Evolutionary conservation across 2,329 filamentous ascomycete genomes (phyloP), one percentile per base, ranked within the genome.

Genomic region (Domatiomyces catenatus): DNA sequence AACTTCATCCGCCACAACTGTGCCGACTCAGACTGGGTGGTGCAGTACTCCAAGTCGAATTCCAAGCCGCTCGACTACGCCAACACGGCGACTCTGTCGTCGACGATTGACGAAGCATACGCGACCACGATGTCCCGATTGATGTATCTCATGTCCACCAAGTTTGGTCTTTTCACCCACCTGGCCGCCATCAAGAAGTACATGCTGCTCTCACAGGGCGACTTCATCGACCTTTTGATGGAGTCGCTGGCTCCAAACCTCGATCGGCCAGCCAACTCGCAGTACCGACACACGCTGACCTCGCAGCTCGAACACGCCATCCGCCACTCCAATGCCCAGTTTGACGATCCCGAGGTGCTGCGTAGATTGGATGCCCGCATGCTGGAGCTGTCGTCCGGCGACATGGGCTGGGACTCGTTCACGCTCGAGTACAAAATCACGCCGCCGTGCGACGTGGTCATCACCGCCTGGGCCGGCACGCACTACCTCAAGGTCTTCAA

Each of bases 401-500:
- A 98, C 61, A 96, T 95, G 49, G 92, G 92, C 47, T 98, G 92
- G 92, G 92, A 98, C 63, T 94, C 93, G 63, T 98, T 98, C 68
- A 98, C 92, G 0, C 79, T 98, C 7, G 93, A 98, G 65, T 98
- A 98, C 70, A 95, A 96, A 66, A 92, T 98, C 59, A 89, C 94
- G 64, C 85, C 90, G 1, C 92, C 92, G 0, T 86, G 95, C 20
- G 92, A 98, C 64, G 92, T 98, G 24, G 89, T 98, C 46, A 88
- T 98, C 42, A 96, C 90, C 0, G 87, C 93, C 43, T 95, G 89
- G 79, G 89, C 88, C 45, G 90, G 86, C 58, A 85, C 90, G 19
- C 90, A 98, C 64, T 98, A 98, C 64, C 81, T 98, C 60, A 96
- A 96, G 64, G 87, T 98, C 8, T 98, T 98, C 76, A 98, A 98